A percentile compares a stretch with the other conserved stretches of the same genome.
These are phyloP conservation scores for Chenopodium album DNA, from an alignment of 148 eudicot genomes.

Conservation along the genomic window DNA sequence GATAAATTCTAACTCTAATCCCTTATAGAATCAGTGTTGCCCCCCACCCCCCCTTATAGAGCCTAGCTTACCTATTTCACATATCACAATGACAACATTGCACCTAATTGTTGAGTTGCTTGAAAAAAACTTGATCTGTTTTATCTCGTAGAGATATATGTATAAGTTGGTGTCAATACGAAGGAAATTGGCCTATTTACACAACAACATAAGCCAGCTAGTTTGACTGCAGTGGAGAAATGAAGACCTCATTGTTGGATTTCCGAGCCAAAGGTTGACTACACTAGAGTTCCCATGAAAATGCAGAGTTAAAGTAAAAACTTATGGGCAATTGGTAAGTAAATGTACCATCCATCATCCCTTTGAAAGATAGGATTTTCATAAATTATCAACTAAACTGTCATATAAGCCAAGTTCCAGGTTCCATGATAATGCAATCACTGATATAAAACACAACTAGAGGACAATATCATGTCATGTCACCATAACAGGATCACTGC, in stretches of 20 bases:
- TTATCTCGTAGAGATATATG: background rate
- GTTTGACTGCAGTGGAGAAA: background rate
- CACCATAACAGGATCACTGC: background rate
- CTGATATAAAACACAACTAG: background rate
- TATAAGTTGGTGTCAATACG: background rate
- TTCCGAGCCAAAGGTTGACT: background rate
- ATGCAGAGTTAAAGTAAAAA: background rate
- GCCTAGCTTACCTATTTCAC: background rate
- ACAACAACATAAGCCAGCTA: background rate
- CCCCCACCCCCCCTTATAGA: background rate
- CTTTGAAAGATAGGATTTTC: background rate
- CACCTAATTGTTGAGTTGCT: background rate
- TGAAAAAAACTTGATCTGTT: background rate
- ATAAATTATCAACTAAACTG: background rate
- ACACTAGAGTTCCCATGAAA: background rate
- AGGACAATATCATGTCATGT: too few relatives aligned
- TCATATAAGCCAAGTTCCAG: background rate
- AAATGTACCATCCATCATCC: background rate
- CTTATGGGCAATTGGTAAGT: background rate
- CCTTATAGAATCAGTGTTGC: background rate
- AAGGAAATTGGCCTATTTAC: background rate
- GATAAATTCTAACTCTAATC: background rate
- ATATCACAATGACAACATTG: background rate
- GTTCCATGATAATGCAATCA: background rate
- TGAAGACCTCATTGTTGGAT: background rate